Base-by-base conservation (phyloP, 2,329 filamentous ascomycete genomes). In the Boeremia exigua region DNA sequence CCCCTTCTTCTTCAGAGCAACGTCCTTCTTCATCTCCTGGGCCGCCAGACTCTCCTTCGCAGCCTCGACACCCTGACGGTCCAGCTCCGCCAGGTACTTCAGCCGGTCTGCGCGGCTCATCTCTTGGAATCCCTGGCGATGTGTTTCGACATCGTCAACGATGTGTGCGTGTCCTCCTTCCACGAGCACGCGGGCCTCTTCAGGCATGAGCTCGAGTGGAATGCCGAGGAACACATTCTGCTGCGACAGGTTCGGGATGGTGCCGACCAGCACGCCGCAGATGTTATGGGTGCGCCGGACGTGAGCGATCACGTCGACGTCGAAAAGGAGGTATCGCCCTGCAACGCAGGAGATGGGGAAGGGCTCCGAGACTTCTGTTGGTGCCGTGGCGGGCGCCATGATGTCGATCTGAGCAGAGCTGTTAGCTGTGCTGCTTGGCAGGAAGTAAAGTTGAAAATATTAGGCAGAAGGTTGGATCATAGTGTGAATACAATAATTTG, bases 171-270 rank as follows among this genome's bases (percentile, higher is more conserved):
- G 85, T 56, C 85, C 86, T 65, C 88, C 88, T 63, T 92, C 88
- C 55, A 96, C 87, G 27, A 99, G 83, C 49, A 95, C 78, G 61
- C 87, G 84, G 4, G 89, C 93, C 79, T 99, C 95, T 78, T 98
- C 95, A 1, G 91, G 88, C 80, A 95, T 91, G 39, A 99, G 82
- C 79, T 97, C 90, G 25, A 98, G 79, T 2, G 95, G 95, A 45
- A 98, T 79, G 40, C 93, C 91, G 55, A 94, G 84, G 73, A 98
- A 98, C 54, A 96, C 85, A 78, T 96, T 98, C 77, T 99, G 95
- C 66, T 96, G 94, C 6, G 93, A 92, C 54, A 92, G 88, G 77
- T 98, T 93, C 2, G 95, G 94, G 28, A 96, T 86, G 7, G 91
- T 93, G 54, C 95, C 95, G 56, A 91, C 88, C 51, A 96, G 82